Base-by-base conservation (phyloP, 2,329 filamentous ascomycete genomes). In the Pestalotiopsis sp. region DNA sequence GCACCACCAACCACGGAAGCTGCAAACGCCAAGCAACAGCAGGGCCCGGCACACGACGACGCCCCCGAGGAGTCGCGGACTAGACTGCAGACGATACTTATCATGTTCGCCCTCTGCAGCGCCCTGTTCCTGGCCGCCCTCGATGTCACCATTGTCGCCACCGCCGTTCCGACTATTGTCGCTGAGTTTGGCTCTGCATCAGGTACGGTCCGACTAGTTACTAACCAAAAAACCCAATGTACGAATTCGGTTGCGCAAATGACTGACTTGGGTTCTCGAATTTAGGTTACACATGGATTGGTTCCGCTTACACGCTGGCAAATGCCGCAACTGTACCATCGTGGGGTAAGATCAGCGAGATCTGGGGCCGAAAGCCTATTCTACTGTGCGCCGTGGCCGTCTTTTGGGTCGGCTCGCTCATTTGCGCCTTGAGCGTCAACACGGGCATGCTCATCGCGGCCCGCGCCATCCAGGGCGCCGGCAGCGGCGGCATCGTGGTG, bases 261-360 rank as follows among this genome's bases (percentile, higher is more conserved):
- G 17, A 31, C 27, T 39, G 9, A 62, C 36, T 36, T 41, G 3
- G 25, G 4, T 14, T 13, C 5, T 20, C 27, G n/a, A 11, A n/a
- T 20, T 17, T 41, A 62, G 92, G 92, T 27, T 95, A 94, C 79
- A 87, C 90, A 65, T 95, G 92, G 93, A 90, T 95, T 70, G 92
- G 92, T 14, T 89, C 87, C 49, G 89, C 92, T 2, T 95, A 92
- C 75, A 83, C 94, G 6, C 87, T 95, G 12, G 91, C 90, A 67
- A 91, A 90, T 75, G 90, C 91, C 1, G 87, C 84, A 77, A 86
- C 87, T 1, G 88, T 88, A 0, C 91, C 92, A 0, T 88, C 91
- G 64, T 95, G 92, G 92, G 91, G 90, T 68, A 87, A 88, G 73
- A 75, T 89, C 61, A 85, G 85, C 57, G 87, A 89, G 71, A 86